Conservation (phyloP, 306 rosid species). For the Dryas alaskensis region DNA sequence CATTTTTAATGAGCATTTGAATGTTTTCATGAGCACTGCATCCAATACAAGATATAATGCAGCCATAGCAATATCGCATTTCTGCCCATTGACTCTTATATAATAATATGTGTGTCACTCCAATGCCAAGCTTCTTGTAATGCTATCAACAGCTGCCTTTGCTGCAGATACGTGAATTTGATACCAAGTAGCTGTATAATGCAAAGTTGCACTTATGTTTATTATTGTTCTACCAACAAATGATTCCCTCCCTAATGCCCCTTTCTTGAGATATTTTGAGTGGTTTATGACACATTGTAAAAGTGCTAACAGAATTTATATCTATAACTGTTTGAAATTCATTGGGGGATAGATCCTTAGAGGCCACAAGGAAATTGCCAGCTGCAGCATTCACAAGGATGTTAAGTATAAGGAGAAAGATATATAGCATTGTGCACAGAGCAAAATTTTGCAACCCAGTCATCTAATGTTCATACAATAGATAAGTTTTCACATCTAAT, state of each 20-base stretch:
- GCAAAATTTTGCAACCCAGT: no score
- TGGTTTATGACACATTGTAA: conserved; percentile 90
- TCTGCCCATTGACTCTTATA: conserved; percentile 25
- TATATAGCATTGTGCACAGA: no score
- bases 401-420: not conserved
- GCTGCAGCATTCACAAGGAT: conserved; percentile 28
- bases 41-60: conserved; percentile 19
- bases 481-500: no score
- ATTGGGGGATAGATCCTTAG: conserved; percentile 17
- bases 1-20: no score
- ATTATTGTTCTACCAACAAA: conserved; percentile 59
- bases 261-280: conserved; percentile 88
- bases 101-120: conserved; percentile 26
- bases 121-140: conserved; percentile 26
- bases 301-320: conserved; percentile 91
- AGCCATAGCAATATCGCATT: conserved; percentile 28
- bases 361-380: conserved; percentile 21
- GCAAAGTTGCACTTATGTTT: conserved; percentile 84
- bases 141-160: conserved; percentile 49
- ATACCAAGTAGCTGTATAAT: conserved; percentile 85
- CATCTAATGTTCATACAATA: no score
- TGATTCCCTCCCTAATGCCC: conserved; percentile 61
- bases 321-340: conserved; percentile 59
- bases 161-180: conserved; percentile 94
- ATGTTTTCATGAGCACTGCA: not conserved